phyloP scores from a whole-genome alignment of 108 stramenopile species.

The Fragilariopsis cylindrus region DNA sequence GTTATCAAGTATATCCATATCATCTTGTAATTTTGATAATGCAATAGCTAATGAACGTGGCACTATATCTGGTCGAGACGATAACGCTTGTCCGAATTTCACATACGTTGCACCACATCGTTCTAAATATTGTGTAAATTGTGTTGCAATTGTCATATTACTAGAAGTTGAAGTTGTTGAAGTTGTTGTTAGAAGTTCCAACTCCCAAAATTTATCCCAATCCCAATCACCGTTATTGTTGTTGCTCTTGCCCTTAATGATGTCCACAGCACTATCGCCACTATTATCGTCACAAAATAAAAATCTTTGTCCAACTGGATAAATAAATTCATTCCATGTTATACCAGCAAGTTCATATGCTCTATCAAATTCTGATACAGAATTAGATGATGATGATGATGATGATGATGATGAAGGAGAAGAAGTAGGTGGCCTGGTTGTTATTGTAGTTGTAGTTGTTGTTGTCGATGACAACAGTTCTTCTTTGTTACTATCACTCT shows the following conservation, averaged over 20 bases:
- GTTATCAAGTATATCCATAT: slow-evolving; percentile 76
- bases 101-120: slow-evolving; percentile 75
- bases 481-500: too few species aligned
- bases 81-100: slow-evolving; percentile 79
- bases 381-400: background rate
- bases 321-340: slow-evolving; percentile 1
- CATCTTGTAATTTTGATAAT: slow-evolving; percentile 60
- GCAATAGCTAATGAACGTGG: slow-evolving; percentile 59
- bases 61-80: slow-evolving; percentile 70
- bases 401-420: background rate
- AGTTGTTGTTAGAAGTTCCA: background rate
- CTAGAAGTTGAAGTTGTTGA: background rate
- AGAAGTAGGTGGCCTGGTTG: background rate
- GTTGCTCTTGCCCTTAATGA: background rate
- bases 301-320: background rate
- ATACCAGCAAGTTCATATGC: slow-evolving; percentile 2
- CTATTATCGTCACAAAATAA: background rate
- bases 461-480: background rate
- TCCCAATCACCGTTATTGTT: background rate
- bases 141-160: slow-evolving; percentile 33
- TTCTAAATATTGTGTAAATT: slow-evolving; percentile 53
- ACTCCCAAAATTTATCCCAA: background rate
- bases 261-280: background rate
- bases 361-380: background rate
- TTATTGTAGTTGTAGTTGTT: background rate